phyloP scores from a whole-genome alignment of 23 red algal genomes.

The Gracilaria domingensis region DNA sequence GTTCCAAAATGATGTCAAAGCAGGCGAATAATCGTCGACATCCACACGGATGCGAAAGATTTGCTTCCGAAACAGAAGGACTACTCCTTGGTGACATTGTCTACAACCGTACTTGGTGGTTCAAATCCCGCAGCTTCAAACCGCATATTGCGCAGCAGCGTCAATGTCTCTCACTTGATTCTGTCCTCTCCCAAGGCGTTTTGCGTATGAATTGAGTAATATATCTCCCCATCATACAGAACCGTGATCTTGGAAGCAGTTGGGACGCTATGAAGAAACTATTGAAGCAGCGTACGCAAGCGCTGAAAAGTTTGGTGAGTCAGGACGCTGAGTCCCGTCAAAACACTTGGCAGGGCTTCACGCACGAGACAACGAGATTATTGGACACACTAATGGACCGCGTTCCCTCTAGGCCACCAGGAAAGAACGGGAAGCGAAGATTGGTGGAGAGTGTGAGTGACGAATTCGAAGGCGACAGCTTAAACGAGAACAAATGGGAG shows the following conservation, averaged over 20 bases:
- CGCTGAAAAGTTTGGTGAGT: not conserved
- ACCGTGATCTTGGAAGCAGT: too few relatives aligned
- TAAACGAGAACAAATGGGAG: conserved; percentile 53
- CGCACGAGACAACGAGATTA: not conserved
- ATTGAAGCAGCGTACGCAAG: not conserved
- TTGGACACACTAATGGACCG: conserved; percentile 4
- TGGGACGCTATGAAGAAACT: conserved; percentile 10
- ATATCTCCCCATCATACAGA: too few relatives aligned
- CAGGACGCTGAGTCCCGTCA: not conserved
- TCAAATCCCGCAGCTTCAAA: not conserved
- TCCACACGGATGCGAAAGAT: conserved; percentile 73
- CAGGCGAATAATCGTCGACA: conserved; percentile 89
- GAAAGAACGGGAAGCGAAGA: conserved; percentile 12
- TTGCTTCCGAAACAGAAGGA: conserved; percentile 81
- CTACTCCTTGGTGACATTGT: conserved; percentile 73
- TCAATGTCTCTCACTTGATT: conserved; percentile 50
- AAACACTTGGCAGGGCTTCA: not conserved
- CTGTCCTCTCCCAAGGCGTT: conserved; percentile 40
- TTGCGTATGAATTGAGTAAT: too few relatives aligned
- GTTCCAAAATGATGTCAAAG: conserved; percentile 74
- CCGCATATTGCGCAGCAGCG: conserved; percentile 22
- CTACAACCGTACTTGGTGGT: conserved; percentile 26
- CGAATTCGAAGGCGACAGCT: conserved; percentile 21
- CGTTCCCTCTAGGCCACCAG: not conserved
- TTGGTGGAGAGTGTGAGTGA: conserved; percentile 34